phyloP scores from a whole-genome alignment of 1,139 yeast genomes.

The Spathaspora sp. region DNA sequence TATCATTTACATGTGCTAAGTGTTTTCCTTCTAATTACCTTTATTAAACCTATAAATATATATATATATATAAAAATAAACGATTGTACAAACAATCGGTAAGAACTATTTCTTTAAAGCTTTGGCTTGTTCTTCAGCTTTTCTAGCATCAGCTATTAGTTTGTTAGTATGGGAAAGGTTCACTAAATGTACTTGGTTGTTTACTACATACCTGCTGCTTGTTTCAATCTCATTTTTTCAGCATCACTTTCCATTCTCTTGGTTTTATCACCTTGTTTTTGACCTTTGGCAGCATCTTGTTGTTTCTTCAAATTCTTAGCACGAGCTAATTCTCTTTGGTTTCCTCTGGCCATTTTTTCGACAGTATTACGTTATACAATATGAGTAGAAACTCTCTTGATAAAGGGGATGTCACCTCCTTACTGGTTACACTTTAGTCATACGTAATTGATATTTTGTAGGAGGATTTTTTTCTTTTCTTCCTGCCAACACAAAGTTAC shows the following conservation, averaged over 20 bases:
- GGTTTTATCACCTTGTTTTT: conserved; percentile 74
- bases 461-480: not conserved
- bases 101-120: conserved; percentile 15
- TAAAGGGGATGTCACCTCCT: not conserved
- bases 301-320: conserved; percentile 83
- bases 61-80: too few species aligned
- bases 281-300: conserved; percentile 56
- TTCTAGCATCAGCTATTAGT: conserved; percentile 57
- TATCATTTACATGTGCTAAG: too few species aligned
- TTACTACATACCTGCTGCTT: conserved; percentile 66
- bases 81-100: not conserved
- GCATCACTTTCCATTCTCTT: conserved; percentile 88
- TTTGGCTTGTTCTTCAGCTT: conserved; percentile 38
- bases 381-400: not conserved
- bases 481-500: not conserved
- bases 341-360: conserved; percentile 81
- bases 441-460: not conserved
- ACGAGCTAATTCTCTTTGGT: conserved; percentile 93
- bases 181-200: not conserved
- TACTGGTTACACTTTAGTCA: not conserved
- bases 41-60: not conserved
- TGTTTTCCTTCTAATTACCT: not conserved
- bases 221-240: conserved; percentile 83
- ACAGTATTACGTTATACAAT: not conserved
- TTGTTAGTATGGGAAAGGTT: conserved; percentile 1